Conservation (phyloP, 2,329 filamentous ascomycete species). For the Penicillium sp. region DNA sequence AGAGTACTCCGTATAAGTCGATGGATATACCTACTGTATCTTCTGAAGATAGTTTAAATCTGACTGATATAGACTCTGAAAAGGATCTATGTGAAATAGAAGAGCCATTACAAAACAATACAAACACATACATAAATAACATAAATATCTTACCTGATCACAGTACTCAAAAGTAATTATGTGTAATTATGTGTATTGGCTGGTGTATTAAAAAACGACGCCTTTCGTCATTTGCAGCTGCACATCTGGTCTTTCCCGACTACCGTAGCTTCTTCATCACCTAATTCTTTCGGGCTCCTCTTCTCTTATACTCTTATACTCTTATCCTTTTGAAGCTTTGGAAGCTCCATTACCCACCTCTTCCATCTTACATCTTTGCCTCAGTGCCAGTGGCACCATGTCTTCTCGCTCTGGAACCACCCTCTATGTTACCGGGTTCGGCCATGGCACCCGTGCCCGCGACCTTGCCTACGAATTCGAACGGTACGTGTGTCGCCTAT, state of each 20-base stretch:
- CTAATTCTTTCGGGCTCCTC: constrained; percentile 2
- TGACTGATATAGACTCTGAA: no score
- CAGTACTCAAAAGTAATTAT: neutral
- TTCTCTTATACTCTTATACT: constrained; percentile 6
- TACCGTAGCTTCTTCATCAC: constrained; percentile 13
- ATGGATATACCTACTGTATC: no score
- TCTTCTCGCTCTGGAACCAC: constrained; percentile 94
- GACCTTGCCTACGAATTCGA: constrained; percentile 99
- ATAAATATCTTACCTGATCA: neutral
- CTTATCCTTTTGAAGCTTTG: constrained; percentile 8
- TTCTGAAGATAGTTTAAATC: no score
- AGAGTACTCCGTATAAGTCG: no score
- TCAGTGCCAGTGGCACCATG: constrained; percentile 55
- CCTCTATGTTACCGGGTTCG: constrained; percentile 98
- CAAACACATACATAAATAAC: neutral
- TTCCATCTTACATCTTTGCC: neutral
- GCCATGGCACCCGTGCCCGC: constrained; percentile 96
- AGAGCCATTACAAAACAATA: neutral
- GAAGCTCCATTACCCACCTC: constrained; percentile 4
- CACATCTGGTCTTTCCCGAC: constrained; percentile 7
- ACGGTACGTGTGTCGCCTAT: constrained; percentile 87
- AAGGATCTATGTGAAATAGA: no score
- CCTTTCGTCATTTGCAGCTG: constrained; percentile 12
- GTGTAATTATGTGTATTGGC: neutral
- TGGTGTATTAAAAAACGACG: neutral